A percentile compares a stretch with the other conserved stretches of the same genome.
phyloP scores from a whole-genome alignment of 805 yeast species.

The Metschnikowia shivogae region DNA sequence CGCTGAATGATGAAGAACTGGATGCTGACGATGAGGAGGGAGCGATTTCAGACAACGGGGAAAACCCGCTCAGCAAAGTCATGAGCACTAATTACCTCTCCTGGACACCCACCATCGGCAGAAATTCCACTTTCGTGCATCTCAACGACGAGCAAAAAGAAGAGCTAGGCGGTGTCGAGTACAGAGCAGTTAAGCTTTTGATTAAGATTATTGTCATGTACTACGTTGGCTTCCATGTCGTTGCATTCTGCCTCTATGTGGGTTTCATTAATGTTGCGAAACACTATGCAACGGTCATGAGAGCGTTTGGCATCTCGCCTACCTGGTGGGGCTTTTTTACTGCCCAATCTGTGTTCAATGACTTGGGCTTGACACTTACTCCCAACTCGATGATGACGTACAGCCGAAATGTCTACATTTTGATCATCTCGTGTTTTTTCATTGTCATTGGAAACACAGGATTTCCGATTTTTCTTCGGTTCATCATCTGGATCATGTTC shows the following conservation, averaged over 20 bases:
- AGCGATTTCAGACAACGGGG: conserved; percentile 15
- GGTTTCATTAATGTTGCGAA: conserved; percentile 49
- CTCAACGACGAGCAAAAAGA: conserved; percentile 80
- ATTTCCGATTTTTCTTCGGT: conserved; percentile 78
- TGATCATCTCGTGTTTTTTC: conserved; percentile 62
- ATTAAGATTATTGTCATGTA: conserved; percentile 61
- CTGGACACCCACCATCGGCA: conserved; percentile 86
- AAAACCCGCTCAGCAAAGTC: conserved; percentile 16
- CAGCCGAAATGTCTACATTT: conserved; percentile 56
- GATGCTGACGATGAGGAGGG: conserved; percentile 17
- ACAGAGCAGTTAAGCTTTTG: conserved; percentile 78
- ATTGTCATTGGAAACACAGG: conserved; percentile 93
- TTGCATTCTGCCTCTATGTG: conserved; percentile 49
- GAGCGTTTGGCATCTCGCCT: conserved; percentile 60
- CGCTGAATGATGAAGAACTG: conserved; percentile 10
- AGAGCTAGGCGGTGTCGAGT: conserved; percentile 96
- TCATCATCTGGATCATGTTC: conserved; percentile 75
- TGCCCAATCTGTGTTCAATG: conserved; percentile 74
- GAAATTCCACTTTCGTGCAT: conserved; percentile 88
- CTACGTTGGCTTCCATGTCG: conserved; percentile 71
- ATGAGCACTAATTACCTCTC: conserved; percentile 71
- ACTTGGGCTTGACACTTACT: conserved; percentile 78
- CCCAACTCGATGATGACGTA: conserved; percentile 77
- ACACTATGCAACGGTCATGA: conserved; percentile 42
- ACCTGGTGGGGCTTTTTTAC: conserved; percentile 95